These are phyloP conservation scores for Nannizzia gypsea DNA, from an alignment of 2,329 filamentous ascomycete species.

Conservation along the genomic window DNA sequence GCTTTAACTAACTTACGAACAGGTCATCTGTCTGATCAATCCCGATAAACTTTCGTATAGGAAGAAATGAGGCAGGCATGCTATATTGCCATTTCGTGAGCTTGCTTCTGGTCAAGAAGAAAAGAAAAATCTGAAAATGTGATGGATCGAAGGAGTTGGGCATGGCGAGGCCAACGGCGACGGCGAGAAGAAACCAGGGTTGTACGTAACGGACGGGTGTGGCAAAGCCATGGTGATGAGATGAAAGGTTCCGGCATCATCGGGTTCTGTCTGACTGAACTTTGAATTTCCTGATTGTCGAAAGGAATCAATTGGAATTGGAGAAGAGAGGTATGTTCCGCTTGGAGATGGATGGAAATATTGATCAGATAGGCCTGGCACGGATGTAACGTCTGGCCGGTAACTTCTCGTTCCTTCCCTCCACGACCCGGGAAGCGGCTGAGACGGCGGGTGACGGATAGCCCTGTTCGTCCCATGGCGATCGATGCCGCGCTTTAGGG, in stretches of 20 bases:
- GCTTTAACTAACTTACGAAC: neutral
- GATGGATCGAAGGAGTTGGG: neutral
- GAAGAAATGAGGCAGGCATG: neutral
- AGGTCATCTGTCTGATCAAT: neutral
- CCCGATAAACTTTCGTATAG: neutral
- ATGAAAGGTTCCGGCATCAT: neutral
- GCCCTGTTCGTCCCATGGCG: neutral
- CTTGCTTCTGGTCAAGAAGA: neutral
- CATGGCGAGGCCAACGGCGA: no score
- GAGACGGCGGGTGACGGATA: slow-evolving; percentile 1
- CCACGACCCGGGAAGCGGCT: neutral
- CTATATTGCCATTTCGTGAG: neutral
- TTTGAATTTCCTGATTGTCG: neutral
- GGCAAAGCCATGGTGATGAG: neutral
- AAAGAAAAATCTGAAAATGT: neutral
- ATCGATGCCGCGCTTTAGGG: neutral
- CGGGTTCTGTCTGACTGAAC: no score
- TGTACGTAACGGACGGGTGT: neutral
- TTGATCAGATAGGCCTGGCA: neutral
- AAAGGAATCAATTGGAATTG: neutral
- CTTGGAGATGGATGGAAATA: neutral
- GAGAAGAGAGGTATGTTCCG: neutral
- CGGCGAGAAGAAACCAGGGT: neutral
- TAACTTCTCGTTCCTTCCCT: no score
- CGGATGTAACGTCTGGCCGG: neutral